phyloP scores from a whole-genome alignment of 2,329 filamentous ascomycete genomes.

The Colletotrichum truncatum region DNA sequence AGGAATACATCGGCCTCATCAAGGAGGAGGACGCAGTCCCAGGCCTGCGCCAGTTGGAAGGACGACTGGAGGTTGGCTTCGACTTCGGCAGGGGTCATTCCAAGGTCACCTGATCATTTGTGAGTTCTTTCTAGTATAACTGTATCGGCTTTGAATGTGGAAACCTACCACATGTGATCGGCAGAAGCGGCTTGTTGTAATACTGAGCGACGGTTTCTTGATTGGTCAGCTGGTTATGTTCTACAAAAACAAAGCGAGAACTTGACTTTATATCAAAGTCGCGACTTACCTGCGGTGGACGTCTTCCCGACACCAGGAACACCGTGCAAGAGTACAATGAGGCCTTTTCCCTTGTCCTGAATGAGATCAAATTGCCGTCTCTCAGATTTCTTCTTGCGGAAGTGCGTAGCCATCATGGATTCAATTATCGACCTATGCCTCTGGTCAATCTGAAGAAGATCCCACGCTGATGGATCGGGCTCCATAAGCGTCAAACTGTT shows the following conservation, averaged over 20 bases:
- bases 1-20: slow-evolving; percentile 47
- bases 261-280: neutral
- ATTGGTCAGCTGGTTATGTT: no score
- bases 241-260: no score
- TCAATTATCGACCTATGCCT: slow-evolving; percentile 2
- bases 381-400: slow-evolving; percentile 49
- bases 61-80: neutral
- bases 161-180: slow-evolving; percentile 59
- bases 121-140: slow-evolving; percentile 47
- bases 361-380: slow-evolving; percentile 49
- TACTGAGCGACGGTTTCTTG: slow-evolving; percentile 7
- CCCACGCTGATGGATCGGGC: neutral
- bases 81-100: neutral
- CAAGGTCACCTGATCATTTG: slow-evolving; percentile 31
- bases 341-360: slow-evolving; percentile 51
- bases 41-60: slow-evolving; percentile 8
- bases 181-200: slow-evolving; percentile 39
- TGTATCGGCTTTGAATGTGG: slow-evolving; percentile 52
- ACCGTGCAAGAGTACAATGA: slow-evolving; percentile 56
- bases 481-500: neutral
- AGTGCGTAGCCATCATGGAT: slow-evolving; percentile 39
- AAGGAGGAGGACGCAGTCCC: slow-evolving; percentile 25
- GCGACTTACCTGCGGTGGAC: slow-evolving; percentile 44
- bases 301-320: slow-evolving; percentile 60
- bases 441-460: neutral